These are phyloP conservation scores for Encephalitozoon hellem DNA, from an alignment of 371 early-diverging fungal species.

Conservation along the genomic window DNA sequence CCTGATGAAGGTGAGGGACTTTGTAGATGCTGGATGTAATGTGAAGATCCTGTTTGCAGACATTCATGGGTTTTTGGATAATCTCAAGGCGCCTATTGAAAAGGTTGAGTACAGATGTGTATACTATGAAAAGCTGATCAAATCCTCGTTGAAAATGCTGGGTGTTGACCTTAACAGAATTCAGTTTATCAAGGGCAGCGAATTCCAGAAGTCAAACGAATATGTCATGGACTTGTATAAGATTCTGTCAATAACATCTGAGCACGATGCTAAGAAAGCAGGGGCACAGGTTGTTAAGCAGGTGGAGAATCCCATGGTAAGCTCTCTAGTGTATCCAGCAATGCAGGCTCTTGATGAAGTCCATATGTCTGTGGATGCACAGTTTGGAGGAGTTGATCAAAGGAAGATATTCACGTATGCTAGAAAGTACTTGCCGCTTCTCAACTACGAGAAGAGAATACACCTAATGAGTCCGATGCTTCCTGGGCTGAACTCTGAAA, in stretches of 20 bases:
- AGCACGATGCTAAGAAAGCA: constrained; percentile 94
- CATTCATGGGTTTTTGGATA: constrained; percentile 95
- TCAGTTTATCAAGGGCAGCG: constrained; percentile 79
- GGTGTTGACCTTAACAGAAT: constrained; percentile 75
- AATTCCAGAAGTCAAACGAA: constrained; percentile 73
- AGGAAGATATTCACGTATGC: constrained; percentile 98
- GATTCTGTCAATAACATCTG: constrained; percentile 74
- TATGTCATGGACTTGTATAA: constrained; percentile 87
- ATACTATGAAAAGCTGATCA: constrained; percentile 86
- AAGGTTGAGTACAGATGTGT: constrained; percentile 73
- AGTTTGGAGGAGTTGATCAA: constrained; percentile 99
- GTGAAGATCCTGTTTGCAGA: constrained; percentile 89
- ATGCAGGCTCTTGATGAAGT: constrained; percentile 99
- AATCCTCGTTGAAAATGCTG: constrained; percentile 74
- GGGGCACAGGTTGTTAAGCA: constrained; percentile 98
- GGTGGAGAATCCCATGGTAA: constrained; percentile 79
- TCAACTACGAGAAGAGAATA: constrained; percentile 91
- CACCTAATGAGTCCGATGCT: constrained; percentile 99
- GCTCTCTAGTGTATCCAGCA: constrained; percentile 88
- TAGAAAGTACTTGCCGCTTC: constrained; percentile 80
- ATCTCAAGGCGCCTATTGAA: constrained; percentile 91
- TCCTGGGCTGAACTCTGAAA: constrained; percentile 83
- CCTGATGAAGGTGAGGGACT: constrained; percentile 92
- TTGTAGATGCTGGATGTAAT: constrained; percentile 81
- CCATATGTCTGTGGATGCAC: constrained; percentile 87